Evolutionary conservation across 1,284 basidiomycete species (phyloP).

Genomic region (Tilletia horrida): DNA sequence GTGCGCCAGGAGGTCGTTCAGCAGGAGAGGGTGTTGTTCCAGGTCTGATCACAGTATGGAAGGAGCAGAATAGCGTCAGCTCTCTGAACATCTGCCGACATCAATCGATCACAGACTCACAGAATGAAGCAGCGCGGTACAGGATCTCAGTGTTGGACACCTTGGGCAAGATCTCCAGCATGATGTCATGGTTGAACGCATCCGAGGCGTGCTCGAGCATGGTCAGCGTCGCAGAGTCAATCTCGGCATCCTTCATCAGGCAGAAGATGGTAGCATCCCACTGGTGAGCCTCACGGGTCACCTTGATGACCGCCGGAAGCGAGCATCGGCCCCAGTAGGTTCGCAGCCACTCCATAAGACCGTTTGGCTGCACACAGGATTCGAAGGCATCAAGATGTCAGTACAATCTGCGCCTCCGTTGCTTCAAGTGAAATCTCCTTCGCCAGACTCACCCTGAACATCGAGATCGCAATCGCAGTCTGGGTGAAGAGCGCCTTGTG

Average conservation of each 20-base stretch:
- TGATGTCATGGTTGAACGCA: slow-evolving; percentile 98
- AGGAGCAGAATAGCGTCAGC: too few species aligned
- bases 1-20: slow-evolving; percentile 89
- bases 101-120: slow-evolving; percentile 44
- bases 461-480: slow-evolving; percentile 74
- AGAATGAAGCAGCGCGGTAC: slow-evolving; percentile 65
- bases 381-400: too few species aligned
- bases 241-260: slow-evolving; percentile 96
- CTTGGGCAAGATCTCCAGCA: slow-evolving; percentile 59
- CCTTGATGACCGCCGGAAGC: slow-evolving; percentile 90
- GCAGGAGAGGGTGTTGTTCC: slow-evolving; percentile 84
- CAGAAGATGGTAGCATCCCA: slow-evolving; percentile 98
- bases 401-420: too few species aligned
- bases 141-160: slow-evolving; percentile 99
- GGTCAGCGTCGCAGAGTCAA: slow-evolving; percentile 88
- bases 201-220: slow-evolving; percentile 97
- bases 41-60: slow-evolving; percentile 62
- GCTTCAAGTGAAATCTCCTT: background rate
- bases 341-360: slow-evolving; percentile 99
- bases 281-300: slow-evolving; percentile 90
- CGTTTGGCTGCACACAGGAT: slow-evolving; percentile 68
- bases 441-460: slow-evolving; percentile 9
- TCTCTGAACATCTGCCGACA: slow-evolving; percentile 21
- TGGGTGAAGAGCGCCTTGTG: slow-evolving; percentile 86
- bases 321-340: slow-evolving; percentile 96